Percentiles rank a stretch among this genome's conserved stretches.
Evolutionary conservation across 2,329 filamentous ascomycete species (phyloP).

Genomic region (Hymenoscyphus albidus): DNA sequence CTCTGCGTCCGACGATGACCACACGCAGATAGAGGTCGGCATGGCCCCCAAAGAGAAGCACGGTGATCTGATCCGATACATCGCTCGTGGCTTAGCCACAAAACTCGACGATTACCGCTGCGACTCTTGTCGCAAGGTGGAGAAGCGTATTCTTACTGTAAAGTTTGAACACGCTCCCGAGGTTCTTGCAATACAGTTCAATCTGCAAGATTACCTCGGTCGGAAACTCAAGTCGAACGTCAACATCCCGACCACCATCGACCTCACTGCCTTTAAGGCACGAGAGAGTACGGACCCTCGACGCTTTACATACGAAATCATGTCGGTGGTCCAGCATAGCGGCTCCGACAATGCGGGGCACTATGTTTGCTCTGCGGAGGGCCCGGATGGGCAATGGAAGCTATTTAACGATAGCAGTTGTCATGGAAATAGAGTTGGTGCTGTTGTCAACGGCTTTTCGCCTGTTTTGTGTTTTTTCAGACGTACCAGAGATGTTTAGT

Average conservation of each 20-base stretch:
- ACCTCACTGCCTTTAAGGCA: conserved; percentile 24
- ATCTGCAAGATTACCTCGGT: conserved; percentile 25
- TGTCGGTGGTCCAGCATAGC: conserved; percentile 32
- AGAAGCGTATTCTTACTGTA: conserved; percentile 14
- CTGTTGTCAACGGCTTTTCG: conserved; percentile 17
- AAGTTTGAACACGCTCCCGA: conserved; percentile 28
- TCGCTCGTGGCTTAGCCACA: conserved; percentile 22
- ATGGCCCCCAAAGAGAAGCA: conserved; percentile 23
- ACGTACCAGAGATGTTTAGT: background rate
- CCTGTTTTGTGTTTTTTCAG: conserved; percentile 16
- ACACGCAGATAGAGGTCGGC: conserved; percentile 28
- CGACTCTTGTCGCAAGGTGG: conserved; percentile 23
- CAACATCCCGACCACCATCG: conserved; percentile 22
- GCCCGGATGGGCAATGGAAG: conserved; percentile 24
- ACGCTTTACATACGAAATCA: conserved; percentile 30
- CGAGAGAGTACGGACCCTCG: conserved; percentile 9
- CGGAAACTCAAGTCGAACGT: conserved; percentile 24
- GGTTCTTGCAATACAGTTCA: conserved; percentile 29
- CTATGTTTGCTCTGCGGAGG: conserved; percentile 26
- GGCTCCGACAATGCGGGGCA: conserved; percentile 24
- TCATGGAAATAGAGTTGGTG: background rate
- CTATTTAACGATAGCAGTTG: conserved; percentile 27
- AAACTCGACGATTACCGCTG: conserved; percentile 30
- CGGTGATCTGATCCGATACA: conserved; percentile 23
- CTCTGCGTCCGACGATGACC: conserved; percentile 21